Evolutionary conservation across 2,329 filamentous ascomycete genomes (phyloP), one percentile per base, ranked within the genome.

Genomic region (Ophiostoma sp.): DNA sequence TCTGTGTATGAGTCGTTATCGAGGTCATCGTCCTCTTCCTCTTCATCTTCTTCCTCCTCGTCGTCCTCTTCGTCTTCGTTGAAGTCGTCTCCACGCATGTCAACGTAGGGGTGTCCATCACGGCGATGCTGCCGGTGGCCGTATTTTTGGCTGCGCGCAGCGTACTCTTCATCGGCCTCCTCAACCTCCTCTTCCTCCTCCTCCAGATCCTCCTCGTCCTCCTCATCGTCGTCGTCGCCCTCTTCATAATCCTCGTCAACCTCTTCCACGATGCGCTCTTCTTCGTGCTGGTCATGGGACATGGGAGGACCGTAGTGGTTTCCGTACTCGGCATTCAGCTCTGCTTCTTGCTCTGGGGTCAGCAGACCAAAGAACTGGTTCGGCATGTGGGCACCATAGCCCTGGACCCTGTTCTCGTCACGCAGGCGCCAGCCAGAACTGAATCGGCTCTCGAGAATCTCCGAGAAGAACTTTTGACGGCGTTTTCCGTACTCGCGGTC

Each of bases 1-100:
- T 93, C 89, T 20, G 86, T 89, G 74, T 91, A 91, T n/a, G 90
- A 91, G 73, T 93, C 90, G 75, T 93, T 90, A 72, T 93, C 91
- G 69, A 89, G 84, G 81, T 74, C 82, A 77, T 74, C 64, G 73
- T 80, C 78, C 39, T 77, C 79, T 48, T 78, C 78, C 41, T 83
- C 80, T 4, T 68, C 67, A 15, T 72, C 57, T 27, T 73, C 68
- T 4, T 72, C 57, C 67, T 57, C 72, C 62, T 65, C 62, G 1
- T 65, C 62, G n/a, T 72, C 70, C 41, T 68, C 73, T 8, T 73
- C 72, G 5, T 75, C 74, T 4, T 75, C 77, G 35, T 76, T 70
- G 4, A 84, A 81, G 72, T 85, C 54, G 35, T 69, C 66, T 17
- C 77, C 76, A 7, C 77, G 80, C 3, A 80, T 73, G 13, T 80